These are phyloP conservation scores for Cornus florida DNA, from an alignment of 148 eudicot species.

Conservation along the genomic window DNA sequence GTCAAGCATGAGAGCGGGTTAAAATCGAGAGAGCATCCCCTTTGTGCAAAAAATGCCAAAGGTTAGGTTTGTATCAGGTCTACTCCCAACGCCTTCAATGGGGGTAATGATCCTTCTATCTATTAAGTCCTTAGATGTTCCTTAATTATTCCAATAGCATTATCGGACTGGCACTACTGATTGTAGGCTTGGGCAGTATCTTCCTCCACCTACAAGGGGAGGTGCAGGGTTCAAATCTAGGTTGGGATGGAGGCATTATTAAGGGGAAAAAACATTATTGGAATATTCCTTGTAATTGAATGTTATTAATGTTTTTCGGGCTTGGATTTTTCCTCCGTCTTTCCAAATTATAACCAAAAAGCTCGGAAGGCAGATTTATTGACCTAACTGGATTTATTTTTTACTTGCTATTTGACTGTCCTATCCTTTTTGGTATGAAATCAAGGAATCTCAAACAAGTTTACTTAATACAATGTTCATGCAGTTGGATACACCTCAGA, in stretches of 20 bases:
- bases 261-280: too few relatives aligned
- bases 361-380: background rate
- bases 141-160: background rate
- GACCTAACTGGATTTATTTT: background rate
- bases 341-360: background rate
- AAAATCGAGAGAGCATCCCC: too few relatives aligned
- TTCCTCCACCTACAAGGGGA: too few relatives aligned
- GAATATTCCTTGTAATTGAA: background rate
- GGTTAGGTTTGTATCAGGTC: too few relatives aligned
- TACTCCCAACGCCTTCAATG: too few relatives aligned
- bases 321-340: background rate
- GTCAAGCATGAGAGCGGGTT: too few relatives aligned
- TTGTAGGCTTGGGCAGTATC: too few relatives aligned
- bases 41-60: too few relatives aligned
- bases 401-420: background rate
- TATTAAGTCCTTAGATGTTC: background rate
- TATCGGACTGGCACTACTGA: background rate
- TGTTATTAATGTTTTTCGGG: background rate
- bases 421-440: background rate
- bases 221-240: too few relatives aligned
- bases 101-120: too few relatives aligned
- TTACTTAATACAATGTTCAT: conserved; percentile 12
- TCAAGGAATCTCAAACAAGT: background rate
- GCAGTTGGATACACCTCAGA: conserved; percentile 84
- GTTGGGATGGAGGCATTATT: too few relatives aligned